phyloP scores from a whole-genome alignment of 106 monocot genomes.

The Dactylorhiza incarnata region DNA sequence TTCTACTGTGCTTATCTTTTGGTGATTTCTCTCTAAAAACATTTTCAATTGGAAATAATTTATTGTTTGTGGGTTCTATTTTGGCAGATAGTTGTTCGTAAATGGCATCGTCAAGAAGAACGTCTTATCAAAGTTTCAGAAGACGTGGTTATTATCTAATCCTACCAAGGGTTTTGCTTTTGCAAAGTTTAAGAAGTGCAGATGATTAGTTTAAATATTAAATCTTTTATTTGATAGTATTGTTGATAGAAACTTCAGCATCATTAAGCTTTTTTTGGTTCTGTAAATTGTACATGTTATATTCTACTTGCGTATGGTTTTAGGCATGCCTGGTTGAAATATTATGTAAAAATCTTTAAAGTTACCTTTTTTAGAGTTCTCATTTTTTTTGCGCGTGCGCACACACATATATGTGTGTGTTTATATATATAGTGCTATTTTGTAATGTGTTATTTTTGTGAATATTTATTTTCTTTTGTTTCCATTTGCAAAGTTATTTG shows the following conservation, averaged over 20 bases:
- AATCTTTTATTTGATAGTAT: neutral
- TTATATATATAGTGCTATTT: too few relatives aligned
- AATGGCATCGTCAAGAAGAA: constrained; percentile 74
- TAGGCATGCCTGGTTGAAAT: too few relatives aligned
- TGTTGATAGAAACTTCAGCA: neutral
- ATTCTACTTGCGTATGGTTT: too few relatives aligned
- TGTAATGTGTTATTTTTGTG: too few relatives aligned
- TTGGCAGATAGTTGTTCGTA: constrained; percentile 69
- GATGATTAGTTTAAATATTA: neutral
- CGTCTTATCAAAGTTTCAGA: constrained; percentile 57
- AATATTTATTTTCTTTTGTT: too few relatives aligned
- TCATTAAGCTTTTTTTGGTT: neutral
- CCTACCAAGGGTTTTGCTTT: neutral
- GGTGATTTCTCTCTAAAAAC: neutral
- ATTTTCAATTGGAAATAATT: neutral
- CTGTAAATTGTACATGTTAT: neutral
- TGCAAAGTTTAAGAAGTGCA: neutral
- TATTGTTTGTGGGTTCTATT: neutral
- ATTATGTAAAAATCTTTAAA: too few relatives aligned
- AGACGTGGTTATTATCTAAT: constrained; percentile 58
- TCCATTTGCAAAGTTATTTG: too few relatives aligned
- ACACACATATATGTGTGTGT: too few relatives aligned
- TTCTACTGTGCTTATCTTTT: neutral
- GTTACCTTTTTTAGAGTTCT: too few relatives aligned
- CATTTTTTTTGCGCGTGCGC: too few relatives aligned